phyloP scores from a whole-genome alignment of 2,329 filamentous ascomycete genomes.

The Geosmithia putterillii region DNA sequence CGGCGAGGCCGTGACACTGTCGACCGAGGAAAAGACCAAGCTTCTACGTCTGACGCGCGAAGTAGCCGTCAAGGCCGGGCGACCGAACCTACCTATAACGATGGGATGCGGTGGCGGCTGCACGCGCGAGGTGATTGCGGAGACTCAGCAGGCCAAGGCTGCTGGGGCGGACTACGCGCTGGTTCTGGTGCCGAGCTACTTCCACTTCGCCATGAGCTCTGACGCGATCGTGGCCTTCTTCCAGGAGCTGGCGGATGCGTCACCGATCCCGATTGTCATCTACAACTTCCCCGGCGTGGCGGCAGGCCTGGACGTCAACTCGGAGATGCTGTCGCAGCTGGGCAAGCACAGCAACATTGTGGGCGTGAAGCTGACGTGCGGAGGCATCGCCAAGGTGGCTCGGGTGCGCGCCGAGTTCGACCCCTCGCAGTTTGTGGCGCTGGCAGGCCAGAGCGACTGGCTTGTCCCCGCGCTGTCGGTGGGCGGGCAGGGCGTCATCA shows the following conservation, averaged over 20 bases:
- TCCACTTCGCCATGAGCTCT: constrained; percentile 49
- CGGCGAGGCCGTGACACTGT: constrained; percentile 60
- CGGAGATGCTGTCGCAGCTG: constrained; percentile 47
- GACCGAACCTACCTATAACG: constrained; percentile 47
- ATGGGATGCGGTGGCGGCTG: constrained; percentile 55
- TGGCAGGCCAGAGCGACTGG: constrained; percentile 65
- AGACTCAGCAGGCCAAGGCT: constrained; percentile 48
- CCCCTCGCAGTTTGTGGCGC: constrained; percentile 46
- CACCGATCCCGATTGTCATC: constrained; percentile 51
- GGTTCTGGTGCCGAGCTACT: constrained; percentile 60
- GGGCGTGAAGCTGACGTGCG: constrained; percentile 61
- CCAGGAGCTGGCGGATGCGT: constrained; percentile 40
- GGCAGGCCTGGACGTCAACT: constrained; percentile 55
- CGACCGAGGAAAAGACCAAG: constrained; percentile 47
- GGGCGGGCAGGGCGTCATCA: constrained; percentile 48
- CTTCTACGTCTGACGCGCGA: constrained; percentile 50
- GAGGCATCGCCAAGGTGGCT: constrained; percentile 61
- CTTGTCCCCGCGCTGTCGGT: constrained; percentile 47
- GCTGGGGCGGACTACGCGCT: constrained; percentile 57
- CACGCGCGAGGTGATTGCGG: constrained; percentile 51
- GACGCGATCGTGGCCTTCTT: constrained; percentile 53
- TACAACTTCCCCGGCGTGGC: constrained; percentile 63
- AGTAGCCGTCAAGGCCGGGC: constrained; percentile 43
- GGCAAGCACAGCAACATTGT: constrained; percentile 52
- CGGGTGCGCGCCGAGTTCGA: constrained; percentile 40